These are phyloP conservation scores for Pittosporum tobira DNA, from an alignment of 129 eudicot species.

Conservation along the genomic window DNA sequence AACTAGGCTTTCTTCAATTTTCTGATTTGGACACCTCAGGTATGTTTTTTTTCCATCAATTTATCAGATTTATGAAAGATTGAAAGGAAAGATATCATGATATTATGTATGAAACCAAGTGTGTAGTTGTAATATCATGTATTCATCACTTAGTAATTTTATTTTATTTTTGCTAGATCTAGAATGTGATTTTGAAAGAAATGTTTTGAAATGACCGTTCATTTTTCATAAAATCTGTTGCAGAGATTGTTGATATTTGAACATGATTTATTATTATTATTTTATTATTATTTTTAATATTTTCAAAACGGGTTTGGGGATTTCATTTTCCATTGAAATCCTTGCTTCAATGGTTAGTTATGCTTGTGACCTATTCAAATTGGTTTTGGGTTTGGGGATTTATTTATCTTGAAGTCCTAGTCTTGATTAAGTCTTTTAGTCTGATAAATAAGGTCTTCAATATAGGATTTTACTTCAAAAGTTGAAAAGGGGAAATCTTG, in stretches of 20 bases:
- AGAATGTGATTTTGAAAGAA: background rate
- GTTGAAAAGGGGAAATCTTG: background rate
- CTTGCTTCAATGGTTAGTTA: background rate
- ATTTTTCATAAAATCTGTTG: background rate
- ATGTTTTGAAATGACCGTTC: background rate
- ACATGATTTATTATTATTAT: background rate
- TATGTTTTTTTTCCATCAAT: background rate
- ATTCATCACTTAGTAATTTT: background rate
- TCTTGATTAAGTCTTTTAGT: background rate
- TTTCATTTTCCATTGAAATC: background rate
- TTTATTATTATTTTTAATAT: too few relatives aligned
- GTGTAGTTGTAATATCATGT: background rate
- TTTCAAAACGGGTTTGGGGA: background rate
- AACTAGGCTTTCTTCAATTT: conserved; percentile 10
- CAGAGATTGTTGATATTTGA: background rate
- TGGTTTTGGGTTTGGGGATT: too few relatives aligned
- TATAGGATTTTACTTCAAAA: background rate
- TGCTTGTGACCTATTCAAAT: background rate
- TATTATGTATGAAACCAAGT: background rate
- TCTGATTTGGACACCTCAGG: background rate
- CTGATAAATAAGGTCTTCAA: background rate
- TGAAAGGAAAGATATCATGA: too few relatives aligned
- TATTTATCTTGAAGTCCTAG: too few relatives aligned
- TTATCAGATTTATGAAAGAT: background rate
- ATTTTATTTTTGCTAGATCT: background rate